Evolutionary conservation across 371 early-diverging fungal species (phyloP), one percentile per base, ranked within the genome.

Genomic region (Rhizopus sp.): DNA sequence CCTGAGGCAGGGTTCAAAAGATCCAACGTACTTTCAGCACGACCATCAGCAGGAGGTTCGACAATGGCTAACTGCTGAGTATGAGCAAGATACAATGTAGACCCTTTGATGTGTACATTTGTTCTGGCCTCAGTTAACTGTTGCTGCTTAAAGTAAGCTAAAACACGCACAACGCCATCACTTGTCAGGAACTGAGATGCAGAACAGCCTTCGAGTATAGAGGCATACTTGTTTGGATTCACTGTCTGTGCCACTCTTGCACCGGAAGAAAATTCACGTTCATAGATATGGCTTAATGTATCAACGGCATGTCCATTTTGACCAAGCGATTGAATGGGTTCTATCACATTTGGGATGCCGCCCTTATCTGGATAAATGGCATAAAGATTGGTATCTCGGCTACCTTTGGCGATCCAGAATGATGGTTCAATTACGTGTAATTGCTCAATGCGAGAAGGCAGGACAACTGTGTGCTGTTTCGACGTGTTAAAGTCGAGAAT

Each of bases 401-500:
- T 80, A 35, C 84, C 85, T 37, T 71, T 74, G 35, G 83, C 78
- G 55, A 88, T 57, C 88, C 88, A 88, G 23, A 82, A 58, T 12
- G 64, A 58, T 6, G 75, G 68, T 12, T 83, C 81, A 33, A 84
- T 30, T 30, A 85, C 75, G 53, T 77, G 60, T 12, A 88, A 62
- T 31, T 72, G 80, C 6, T 72, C 57, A 41, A 86, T 75, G 42
- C 73, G 66, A 7, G 70, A 50, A 31, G 85, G 82, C 4, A 83
- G 35, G 5, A 59, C 73, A 3, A 87, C 64, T 5, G 73, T 79
- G 46, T 80, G 68, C 50, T 88, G 87, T 17, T 70, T 58, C 23
- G 77, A 75, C 0, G 78, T 72, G 50, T 84, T 81, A 42, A 88
- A 88, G 51, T 89, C 87, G 2, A 89, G 60, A 3, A 88, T 64